Conservation (phyloP, 805 yeast genomes). For the Cyberlindnera veronae region DNA sequence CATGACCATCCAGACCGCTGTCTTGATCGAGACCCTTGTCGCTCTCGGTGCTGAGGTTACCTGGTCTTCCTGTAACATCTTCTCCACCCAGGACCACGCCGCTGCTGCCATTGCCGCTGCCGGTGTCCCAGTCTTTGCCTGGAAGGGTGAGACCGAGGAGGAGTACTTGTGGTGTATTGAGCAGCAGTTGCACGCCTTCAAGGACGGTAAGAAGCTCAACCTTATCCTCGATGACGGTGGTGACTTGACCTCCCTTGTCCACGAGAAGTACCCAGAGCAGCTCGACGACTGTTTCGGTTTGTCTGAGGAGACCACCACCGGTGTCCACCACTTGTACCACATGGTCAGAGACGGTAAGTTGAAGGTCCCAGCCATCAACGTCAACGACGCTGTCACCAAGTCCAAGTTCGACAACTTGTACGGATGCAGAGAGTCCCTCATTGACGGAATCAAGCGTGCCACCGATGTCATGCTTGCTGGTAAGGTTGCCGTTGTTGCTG, state of each 20-base stretch:
- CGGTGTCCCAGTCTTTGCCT: constrained; percentile 98
- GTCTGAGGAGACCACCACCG: constrained; percentile 99
- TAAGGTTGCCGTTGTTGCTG: constrained; percentile 98
- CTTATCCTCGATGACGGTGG: constrained; percentile 99
- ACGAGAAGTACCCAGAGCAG: constrained; percentile 97
- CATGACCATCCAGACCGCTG: constrained; percentile 99
- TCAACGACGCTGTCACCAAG: constrained; percentile 98
- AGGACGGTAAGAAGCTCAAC: constrained; percentile 92
- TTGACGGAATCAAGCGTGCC: constrained; percentile 99
- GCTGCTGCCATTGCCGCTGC: constrained; percentile 99
- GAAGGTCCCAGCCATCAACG: constrained; percentile 99
- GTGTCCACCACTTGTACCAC: constrained; percentile 98
- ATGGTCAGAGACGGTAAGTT: constrained; percentile 83
- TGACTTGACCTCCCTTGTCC: constrained; percentile 94
- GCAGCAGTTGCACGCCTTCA: constrained; percentile 97
- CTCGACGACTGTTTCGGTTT: constrained; percentile 92
- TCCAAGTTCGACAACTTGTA: constrained; percentile 98
- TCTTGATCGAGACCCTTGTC: constrained; percentile 92
- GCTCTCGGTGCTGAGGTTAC: constrained; percentile 99
- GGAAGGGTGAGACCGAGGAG: constrained; percentile 99
- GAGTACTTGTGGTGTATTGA: constrained; percentile 99
- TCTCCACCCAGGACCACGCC: constrained; percentile 99
- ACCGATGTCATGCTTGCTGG: constrained; percentile 99
- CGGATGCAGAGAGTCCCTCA: constrained; percentile 98
- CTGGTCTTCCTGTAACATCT: constrained; percentile 99